Base-by-base conservation (phyloP, 768 basidiomycete species). In the Tylopilus balloui region DNA sequence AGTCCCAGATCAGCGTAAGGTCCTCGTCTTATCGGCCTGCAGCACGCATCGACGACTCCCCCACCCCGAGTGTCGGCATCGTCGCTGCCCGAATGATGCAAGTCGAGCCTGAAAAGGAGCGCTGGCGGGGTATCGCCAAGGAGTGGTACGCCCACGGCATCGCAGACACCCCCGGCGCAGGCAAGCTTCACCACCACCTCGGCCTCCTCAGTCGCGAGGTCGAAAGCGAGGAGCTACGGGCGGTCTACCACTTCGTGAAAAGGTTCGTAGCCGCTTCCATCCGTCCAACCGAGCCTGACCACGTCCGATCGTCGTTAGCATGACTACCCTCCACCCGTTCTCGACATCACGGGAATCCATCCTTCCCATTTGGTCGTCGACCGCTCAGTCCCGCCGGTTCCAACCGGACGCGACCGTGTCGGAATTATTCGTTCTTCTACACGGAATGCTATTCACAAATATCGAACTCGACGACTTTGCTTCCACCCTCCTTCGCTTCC, bases 361-460 rank as follows among this genome's bases (percentile, higher is more conserved):
- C 12, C 75, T 95, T 3, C 83, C 86, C 0, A 71, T 97, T n/a
- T 98, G 94, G 85, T 88, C 92, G 7, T 74, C 76, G 4, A 69
- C 81, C 3, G 76, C 85, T 0, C 67, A 68, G 52, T 74, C 81
- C 7, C 79, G 83, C 15, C 84, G 92, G 3, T 78, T 83, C 14
- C 76, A 77, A 10, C 86, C 93, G 2, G 92, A 95, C 55, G 81
- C 88, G 6, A 73, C 71, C 2, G 77, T 76, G 0, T 68, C 86
- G 1, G 92, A 93, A 21, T 76, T 96, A 0, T 99, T 98, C 56
- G 81, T 98, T 27, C 80, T 92, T 11, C 73, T 99, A 1, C 96
- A 98, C 51, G 94, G 96, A 23, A 94, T 97, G 92, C 77, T 99
- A 1, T 97, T 97, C 71, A 98, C 96, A 13, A 86, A 88, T 55